Evolutionary conservation across 805 yeast genomes (phyloP), one percentile per base, ranked within the genome.

Genomic region (Cyberlindnera xishuangbannaensis): DNA sequence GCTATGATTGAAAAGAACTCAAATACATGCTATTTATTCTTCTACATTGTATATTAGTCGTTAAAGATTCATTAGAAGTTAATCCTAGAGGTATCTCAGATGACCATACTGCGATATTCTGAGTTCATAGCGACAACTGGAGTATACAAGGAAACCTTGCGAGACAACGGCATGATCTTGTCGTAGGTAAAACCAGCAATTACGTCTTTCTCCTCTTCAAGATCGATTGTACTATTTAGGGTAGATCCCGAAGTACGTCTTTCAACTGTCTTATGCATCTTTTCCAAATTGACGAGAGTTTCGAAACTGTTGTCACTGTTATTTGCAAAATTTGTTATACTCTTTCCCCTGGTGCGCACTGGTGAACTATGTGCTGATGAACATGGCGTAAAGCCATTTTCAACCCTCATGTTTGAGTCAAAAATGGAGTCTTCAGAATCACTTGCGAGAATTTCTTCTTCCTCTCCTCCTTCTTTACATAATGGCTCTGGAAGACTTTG

Each of bases 121-220:
- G 10, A n/a, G n/a, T n/a, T n/a, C n/a, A n/a, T n/a, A n/a, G n/a
- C n/a, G n/a, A n/a, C n/a, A n/a, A n/a, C n/a, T n/a, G n/a, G n/a
- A n/a, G n/a, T n/a, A n/a, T n/a, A n/a, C n/a, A n/a, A n/a, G n/a
- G n/a, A n/a, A n/a, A n/a, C n/a, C 27, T 26, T 25, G 28, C 18
- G 28, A 9, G 29, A 22, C 33, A 46, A 32, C 5, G 55, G 51
- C 22, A 31, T 12, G 14, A 50, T 40, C 30, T 42, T 38, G 16
- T 46, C 36, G 22, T 49, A 49, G 4, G 55, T 50, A 41, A 50
- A 49, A 9, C n/a, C n/a, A n/a, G n/a, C n/a, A n/a, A n/a, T n/a
- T 36, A 24, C 14, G 12, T 33, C 27, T 3, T 36, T 29, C 9
- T 36, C 34, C 6, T 33, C 32, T 3, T 30, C 34, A n/a, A n/a